Percentiles rank a stretch among this genome's conserved stretches.
Conservation (phyloP, 495 filamentous ascomycete species). For the Penicillium coffeae region DNA sequence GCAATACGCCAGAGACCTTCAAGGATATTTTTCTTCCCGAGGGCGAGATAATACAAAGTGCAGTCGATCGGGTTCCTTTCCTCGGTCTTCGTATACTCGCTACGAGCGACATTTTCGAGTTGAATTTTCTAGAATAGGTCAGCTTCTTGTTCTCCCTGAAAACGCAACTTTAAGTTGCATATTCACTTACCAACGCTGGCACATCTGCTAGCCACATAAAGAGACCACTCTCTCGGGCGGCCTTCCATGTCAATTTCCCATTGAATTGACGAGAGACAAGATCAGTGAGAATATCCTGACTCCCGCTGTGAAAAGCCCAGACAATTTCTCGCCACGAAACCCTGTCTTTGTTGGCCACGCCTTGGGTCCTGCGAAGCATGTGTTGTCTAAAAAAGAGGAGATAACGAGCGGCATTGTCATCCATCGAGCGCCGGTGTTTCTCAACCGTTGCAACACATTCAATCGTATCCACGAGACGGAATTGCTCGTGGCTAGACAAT, state of each 20-base stretch:
- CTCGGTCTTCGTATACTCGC: slow-evolving; percentile 86
- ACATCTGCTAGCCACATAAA: slow-evolving; percentile 91
- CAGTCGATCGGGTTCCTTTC: slow-evolving; percentile 93
- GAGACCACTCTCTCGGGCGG: slow-evolving; percentile 81
- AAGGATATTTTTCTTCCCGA: slow-evolving; percentile 87
- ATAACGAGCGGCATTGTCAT: slow-evolving; percentile 88
- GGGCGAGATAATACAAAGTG: slow-evolving; percentile 83
- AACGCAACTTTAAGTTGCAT: neutral
- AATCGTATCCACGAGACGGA: slow-evolving; percentile 79
- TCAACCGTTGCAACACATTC: slow-evolving; percentile 85
- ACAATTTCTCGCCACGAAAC: slow-evolving; percentile 92
- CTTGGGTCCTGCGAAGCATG: slow-evolving; percentile 62
- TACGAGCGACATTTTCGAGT: slow-evolving; percentile 85
- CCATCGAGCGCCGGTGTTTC: slow-evolving; percentile 85
- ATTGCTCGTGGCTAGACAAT: slow-evolving; percentile 84
- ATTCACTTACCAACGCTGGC: slow-evolving; percentile 66
- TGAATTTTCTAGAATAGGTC: slow-evolving; percentile 57
- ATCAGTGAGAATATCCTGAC: slow-evolving; percentile 89
- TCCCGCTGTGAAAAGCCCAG: slow-evolving; percentile 89
- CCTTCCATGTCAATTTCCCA: slow-evolving; percentile 73
- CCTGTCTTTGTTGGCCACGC: slow-evolving; percentile 55
- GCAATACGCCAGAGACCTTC: slow-evolving; percentile 96
- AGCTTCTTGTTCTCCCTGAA: slow-evolving; percentile 16
- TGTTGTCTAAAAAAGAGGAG: slow-evolving; percentile 87
- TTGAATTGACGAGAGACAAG: slow-evolving; percentile 79